Evolutionary conservation across 2,329 filamentous ascomycete genomes (phyloP), one percentile per base, ranked within the genome.

Genomic region (Pyrenophora teres): DNA sequence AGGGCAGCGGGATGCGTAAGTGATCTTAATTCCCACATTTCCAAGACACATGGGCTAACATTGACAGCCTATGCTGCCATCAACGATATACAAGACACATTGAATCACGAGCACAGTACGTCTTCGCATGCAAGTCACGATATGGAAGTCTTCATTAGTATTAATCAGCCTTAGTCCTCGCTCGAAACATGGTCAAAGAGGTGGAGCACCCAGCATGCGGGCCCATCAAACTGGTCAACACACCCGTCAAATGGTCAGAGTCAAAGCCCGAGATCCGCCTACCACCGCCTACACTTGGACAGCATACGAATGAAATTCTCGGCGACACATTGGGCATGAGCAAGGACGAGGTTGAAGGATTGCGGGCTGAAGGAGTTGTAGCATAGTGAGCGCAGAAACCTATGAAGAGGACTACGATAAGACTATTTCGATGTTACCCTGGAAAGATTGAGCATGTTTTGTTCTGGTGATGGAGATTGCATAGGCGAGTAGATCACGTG

Each of bases 211-310:
- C 84, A 4, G 79, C 81, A 6, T 97, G 93, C 71, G 94, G 94
- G 0, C 83, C 87, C 0, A 87, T 99, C 57, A 92, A 92, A 75
- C 78, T 99, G 68, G 88, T 99, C 46, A 97, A 96, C 67, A 95
- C 92, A 0, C 94, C 94, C 0, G 87, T 99, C 52, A 99, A 99
- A 73, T 96, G 92, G 73, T 96, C 92, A 4, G 86, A 92, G 61
- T 89, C 88, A 21, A 86, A 83, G 61, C 91, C 92, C 0, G 83
- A 85, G 3, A 85, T 96, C 33, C 81, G 93, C 30, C 87, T 80
- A 3, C 83, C 89, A 21, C 94, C 94, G 15, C 94, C 94, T 1
- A 89, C 87, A 6, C 76, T 99, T 30, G 94, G 73, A 8, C 72
- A 75, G 50, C 72, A 75, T 48, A 75, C 72, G 5, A 60, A 74